These are phyloP conservation scores for Grosmannia serpens DNA, from an alignment of 2,329 filamentous ascomycete genomes.

Conservation along the genomic window DNA sequence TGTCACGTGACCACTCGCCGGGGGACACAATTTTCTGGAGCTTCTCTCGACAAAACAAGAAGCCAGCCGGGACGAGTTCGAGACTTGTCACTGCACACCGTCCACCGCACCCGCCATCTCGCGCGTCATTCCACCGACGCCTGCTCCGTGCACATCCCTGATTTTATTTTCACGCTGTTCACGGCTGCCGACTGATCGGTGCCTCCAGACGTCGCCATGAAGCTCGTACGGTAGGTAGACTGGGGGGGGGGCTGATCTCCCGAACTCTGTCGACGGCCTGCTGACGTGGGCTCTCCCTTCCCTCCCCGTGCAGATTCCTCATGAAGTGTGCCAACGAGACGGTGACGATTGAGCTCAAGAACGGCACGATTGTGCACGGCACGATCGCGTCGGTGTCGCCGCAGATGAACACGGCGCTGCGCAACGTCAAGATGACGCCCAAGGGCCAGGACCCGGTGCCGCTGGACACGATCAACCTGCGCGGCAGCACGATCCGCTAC, in stretches of 20 bases:
- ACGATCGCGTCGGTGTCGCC: slow-evolving; percentile 95
- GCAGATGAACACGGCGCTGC: slow-evolving; percentile 96
- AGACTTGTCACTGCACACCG: too few relatives aligned
- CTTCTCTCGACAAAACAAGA: too few relatives aligned
- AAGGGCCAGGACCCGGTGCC: slow-evolving; percentile 78
- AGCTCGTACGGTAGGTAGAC: slow-evolving; percentile 88
- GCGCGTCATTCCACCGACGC: not conserved
- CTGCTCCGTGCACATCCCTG: not conserved
- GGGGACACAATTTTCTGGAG: too few relatives aligned
- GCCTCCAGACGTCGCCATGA: slow-evolving; percentile 52
- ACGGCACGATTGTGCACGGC: slow-evolving; percentile 93
- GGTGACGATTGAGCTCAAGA: slow-evolving; percentile 96
- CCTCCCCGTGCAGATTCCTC: slow-evolving; percentile 62
- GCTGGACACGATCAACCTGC: slow-evolving; percentile 92
- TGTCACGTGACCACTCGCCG: too few relatives aligned
- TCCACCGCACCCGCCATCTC: too few relatives aligned
- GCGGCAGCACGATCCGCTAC: slow-evolving; percentile 91
- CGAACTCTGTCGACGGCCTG: not conserved
- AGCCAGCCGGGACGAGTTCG: too few relatives aligned
- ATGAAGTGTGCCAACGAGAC: slow-evolving; percentile 99
- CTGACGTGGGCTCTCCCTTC: slow-evolving; percentile 5
- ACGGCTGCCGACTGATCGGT: not conserved
- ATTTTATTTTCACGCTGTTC: not conserved
- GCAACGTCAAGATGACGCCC: slow-evolving; percentile 92
- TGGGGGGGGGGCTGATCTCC: too few relatives aligned